phyloP scores from a whole-genome alignment of 768 basidiomycete genomes.

The Podaxis sp. region DNA sequence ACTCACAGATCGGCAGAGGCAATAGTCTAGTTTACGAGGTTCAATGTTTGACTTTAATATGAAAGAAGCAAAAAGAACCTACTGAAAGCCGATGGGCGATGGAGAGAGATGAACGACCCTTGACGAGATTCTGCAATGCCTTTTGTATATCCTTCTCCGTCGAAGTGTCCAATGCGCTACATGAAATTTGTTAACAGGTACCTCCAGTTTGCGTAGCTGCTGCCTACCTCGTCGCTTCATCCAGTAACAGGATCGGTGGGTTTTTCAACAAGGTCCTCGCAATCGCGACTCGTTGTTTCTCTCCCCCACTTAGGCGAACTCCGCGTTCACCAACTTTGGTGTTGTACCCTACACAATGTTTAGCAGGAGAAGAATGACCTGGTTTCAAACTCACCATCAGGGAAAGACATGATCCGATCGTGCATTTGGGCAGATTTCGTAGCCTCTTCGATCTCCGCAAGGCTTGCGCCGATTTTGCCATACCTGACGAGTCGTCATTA shows the following conservation, averaged over 20 bases:
- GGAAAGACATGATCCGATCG: slow-evolving; percentile 80
- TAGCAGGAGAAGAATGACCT: slow-evolving; percentile 1
- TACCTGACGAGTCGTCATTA: slow-evolving; percentile 44
- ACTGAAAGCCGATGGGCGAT: slow-evolving; percentile 82
- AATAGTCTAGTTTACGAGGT: slow-evolving; percentile 41
- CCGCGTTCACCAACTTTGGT: slow-evolving; percentile 92
- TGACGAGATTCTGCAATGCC: slow-evolving; percentile 76
- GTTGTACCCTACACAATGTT: slow-evolving; percentile 52
- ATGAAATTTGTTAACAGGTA: slow-evolving; percentile 5
- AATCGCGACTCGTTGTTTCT: slow-evolving; percentile 89
- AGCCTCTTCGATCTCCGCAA: slow-evolving; percentile 76
- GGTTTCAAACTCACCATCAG: slow-evolving; percentile 48
- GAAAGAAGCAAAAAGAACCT: slow-evolving; percentile 26
- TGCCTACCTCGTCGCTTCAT: slow-evolving; percentile 69
- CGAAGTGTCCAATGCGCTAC: slow-evolving; percentile 81
- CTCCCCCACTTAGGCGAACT: slow-evolving; percentile 80
- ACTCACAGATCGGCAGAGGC: slow-evolving; percentile 63
- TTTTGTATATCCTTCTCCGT: slow-evolving; percentile 91
- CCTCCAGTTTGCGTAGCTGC: neutral
- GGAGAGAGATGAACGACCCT: slow-evolving; percentile 71
- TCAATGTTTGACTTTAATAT: slow-evolving; percentile 16
- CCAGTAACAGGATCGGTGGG: slow-evolving; percentile 77
- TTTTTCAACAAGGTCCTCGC: slow-evolving; percentile 86
- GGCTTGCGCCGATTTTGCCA: slow-evolving; percentile 69
- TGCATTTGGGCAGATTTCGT: slow-evolving; percentile 87